Evolutionary conservation across 257 asterid species (phyloP).

Genomic region (Solanum sejunctum): DNA sequence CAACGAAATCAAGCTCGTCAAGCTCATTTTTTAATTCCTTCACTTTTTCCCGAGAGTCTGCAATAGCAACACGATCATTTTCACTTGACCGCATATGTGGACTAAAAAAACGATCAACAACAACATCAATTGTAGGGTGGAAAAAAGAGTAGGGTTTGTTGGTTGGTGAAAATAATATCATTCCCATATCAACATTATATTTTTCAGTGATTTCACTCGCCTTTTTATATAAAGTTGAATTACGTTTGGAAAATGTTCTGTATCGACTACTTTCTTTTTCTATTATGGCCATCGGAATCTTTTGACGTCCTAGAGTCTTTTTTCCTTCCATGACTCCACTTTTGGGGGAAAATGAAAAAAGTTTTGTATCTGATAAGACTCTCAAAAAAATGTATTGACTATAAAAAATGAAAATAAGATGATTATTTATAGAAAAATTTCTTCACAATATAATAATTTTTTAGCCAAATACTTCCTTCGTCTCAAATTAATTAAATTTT

Average conservation of each 20-base stretch:
- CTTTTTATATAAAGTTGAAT: conserved; percentile 12
- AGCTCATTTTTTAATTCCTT: neutral
- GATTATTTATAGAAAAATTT: neutral
- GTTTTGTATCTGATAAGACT: neutral
- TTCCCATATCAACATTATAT: conserved; percentile 13
- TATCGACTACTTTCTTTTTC: conserved; percentile 10
- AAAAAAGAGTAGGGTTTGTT: conserved; percentile 30
- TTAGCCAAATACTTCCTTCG: neutral
- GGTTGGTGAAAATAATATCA: conserved; percentile 17
- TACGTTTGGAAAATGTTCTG: conserved; percentile 20
- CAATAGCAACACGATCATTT: neutral
- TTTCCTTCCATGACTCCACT: neutral
- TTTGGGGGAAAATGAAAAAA: neutral
- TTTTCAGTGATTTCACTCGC: conserved; percentile 18
- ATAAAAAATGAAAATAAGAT: neutral
- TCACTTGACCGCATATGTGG: neutral
- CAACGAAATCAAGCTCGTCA: neutral
- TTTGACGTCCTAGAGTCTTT: conserved; percentile 19
- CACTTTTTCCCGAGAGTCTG: neutral
- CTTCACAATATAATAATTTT: neutral
- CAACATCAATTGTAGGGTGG: conserved; percentile 17
- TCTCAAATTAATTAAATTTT: no score
- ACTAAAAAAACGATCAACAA: neutral
- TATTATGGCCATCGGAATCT: conserved; percentile 8
- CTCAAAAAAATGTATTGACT: neutral